Evolutionary conservation across 1,139 yeast species (phyloP), one percentile per base, ranked within the genome.

Genomic region (Candida sojae): DNA sequence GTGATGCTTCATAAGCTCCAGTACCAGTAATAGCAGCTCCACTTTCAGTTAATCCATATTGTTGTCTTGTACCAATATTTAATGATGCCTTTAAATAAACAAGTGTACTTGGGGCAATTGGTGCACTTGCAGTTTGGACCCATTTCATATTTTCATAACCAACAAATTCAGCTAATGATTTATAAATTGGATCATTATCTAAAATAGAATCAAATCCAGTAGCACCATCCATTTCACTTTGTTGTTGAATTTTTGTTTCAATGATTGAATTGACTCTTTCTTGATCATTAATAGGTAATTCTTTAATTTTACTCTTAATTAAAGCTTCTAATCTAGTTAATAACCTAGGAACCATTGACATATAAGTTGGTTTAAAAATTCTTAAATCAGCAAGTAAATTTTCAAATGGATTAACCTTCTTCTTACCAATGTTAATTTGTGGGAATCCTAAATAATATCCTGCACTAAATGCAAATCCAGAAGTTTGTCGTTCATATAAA

Each of bases 371-470:
- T 46, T 65, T 58, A 52, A 66, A 68, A 6, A 66, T 43, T 42
- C 59, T 51, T 46, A 68, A 60, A 49, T 70, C 73, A 6, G 65
- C 69, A 42, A 42, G 33, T 39, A 42, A 25, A 21, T 34, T 28
- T n/a, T 28, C 29, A 35, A 61, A 51, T 3, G 59, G 35, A 43
- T 59, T 57, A 6, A 47, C 32, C 13, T 48, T 42, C 7, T 53
- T 34, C 37, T 51, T 49, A 48, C 56, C 48, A 47, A 56, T 21
- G 11, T 35, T 42, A 7, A 35, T n/a, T 50, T 68, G 77, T 0
- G 80, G 79, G 55, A 71, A 74, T 1, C 76, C 77, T 46, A 74
- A 60, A 39, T 66, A 63, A 54, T 70, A 75, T 31, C 79, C 79
- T 39, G 62, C 45, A 10, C 59, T 48, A 43, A 68, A 48, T 2